These are phyloP conservation scores for Pleurotus tuber-regium DNA, from an alignment of 768 basidiomycete species.

Conservation along the genomic window DNA sequence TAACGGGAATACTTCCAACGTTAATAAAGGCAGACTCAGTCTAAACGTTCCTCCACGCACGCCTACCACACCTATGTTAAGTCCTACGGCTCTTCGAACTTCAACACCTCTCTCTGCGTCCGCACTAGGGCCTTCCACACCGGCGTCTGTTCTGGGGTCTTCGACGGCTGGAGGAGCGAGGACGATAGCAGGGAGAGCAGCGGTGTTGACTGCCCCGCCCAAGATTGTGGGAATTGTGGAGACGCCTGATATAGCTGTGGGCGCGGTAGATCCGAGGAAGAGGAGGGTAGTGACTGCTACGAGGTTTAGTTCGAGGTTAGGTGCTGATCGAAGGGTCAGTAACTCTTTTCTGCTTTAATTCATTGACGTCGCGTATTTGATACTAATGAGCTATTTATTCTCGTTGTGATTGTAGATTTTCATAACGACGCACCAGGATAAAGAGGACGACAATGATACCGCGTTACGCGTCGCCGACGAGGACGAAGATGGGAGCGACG, in stretches of 20 bases:
- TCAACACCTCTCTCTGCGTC: conserved; percentile 35
- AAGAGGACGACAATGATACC: conserved; percentile 23
- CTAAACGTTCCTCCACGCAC: conserved; percentile 33
- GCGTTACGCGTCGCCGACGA: conserved; percentile 14
- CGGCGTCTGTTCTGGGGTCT: no score
- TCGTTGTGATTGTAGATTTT: conserved; percentile 51
- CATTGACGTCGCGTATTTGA: conserved; percentile 1
- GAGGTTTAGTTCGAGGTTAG: conserved; percentile 78
- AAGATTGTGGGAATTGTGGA: conserved; percentile 79
- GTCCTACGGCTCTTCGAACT: conserved; percentile 39
- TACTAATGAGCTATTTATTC: conserved; percentile 5
- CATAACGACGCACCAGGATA: conserved; percentile 78
- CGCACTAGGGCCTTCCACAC: conserved; percentile 17
- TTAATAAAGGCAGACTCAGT: conserved; percentile 39
- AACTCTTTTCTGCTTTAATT: no score
- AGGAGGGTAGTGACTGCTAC: conserved; percentile 85
- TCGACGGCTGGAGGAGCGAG: no score
- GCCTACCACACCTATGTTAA: conserved; percentile 42
- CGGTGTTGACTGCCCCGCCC: conserved; percentile 81
- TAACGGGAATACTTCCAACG: conserved; percentile 15
- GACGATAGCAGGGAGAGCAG: conserved; percentile 65
- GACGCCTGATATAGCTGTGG: conserved; percentile 87
- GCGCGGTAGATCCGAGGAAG: conserved; percentile 84
- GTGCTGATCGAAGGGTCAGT: conserved; percentile 79
- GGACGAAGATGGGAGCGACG: conserved; percentile 24